Evolutionary conservation across 768 basidiomycete species (phyloP).

Genomic region (Phallus indusiatus): DNA sequence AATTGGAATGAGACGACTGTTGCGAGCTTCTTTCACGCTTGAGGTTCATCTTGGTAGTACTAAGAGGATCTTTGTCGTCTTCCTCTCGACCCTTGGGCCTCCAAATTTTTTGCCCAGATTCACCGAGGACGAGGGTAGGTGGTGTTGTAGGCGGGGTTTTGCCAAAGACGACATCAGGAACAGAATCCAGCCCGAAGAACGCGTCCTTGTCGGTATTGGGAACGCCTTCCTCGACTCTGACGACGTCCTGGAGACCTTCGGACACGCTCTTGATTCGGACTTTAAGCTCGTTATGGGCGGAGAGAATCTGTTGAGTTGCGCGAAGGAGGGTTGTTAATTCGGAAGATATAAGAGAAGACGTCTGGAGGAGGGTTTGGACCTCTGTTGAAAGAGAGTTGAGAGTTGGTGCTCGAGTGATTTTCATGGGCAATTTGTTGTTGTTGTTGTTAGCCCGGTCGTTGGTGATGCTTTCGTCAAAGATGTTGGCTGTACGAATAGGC

Average conservation of each 20-base stretch:
- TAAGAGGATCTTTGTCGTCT: background rate
- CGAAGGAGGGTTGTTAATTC: background rate
- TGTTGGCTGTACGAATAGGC: background rate
- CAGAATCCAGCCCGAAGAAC: background rate
- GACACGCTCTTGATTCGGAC: background rate
- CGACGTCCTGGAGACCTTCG: background rate
- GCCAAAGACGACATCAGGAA: background rate
- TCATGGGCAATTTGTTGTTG: background rate
- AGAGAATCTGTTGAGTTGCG: background rate
- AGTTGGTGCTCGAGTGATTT: background rate
- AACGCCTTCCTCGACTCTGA: background rate
- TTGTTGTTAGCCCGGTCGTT: too few species aligned
- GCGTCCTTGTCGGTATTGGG: background rate
- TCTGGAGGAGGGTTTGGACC: background rate
- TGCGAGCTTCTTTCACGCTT: background rate
- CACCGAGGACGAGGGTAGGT: background rate
- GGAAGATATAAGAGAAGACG: background rate
- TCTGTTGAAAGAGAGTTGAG: background rate
- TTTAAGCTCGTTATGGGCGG: background rate
- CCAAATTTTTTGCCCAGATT: background rate
- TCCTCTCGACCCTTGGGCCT: background rate
- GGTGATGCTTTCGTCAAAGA: background rate
- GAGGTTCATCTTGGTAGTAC: background rate
- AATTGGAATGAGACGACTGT: background rate
- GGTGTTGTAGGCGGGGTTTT: background rate